Evolutionary conservation across 2,329 filamentous ascomycete species (phyloP).

Genomic region (Bipolaris cookei): DNA sequence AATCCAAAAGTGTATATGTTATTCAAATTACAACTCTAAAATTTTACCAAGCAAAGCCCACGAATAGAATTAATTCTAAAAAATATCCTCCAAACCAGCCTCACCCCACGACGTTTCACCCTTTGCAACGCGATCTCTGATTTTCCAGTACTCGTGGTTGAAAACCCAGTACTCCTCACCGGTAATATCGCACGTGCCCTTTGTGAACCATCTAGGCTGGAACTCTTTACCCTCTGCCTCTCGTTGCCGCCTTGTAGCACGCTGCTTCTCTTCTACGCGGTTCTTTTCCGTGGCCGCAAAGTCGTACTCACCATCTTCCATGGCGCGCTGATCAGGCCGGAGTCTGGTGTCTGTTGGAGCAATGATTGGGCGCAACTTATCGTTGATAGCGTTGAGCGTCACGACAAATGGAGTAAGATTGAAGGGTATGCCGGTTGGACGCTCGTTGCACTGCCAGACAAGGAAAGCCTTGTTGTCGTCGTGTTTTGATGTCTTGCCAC

Average conservation of each 20-base stretch:
- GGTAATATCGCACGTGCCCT: conserved; percentile 74
- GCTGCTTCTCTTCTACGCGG: conserved; percentile 88
- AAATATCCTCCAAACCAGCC: conserved; percentile 75
- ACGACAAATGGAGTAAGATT: conserved; percentile 96
- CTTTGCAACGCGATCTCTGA: conserved; percentile 69
- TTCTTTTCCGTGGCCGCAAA: conserved; percentile 93
- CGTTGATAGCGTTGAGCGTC: conserved; percentile 89
- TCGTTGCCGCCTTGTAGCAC: conserved; percentile 72
- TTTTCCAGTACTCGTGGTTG: conserved; percentile 85
- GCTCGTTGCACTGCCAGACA: conserved; percentile 87
- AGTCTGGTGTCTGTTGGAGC: conserved; percentile 94
- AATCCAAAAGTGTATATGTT: neutral
- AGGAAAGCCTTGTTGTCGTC: conserved; percentile 79
- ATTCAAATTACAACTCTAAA: neutral
- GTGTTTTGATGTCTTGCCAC: conserved; percentile 54
- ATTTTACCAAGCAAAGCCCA: neutral
- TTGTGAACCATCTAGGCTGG: conserved; percentile 81
- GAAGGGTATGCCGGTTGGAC: conserved; percentile 87
- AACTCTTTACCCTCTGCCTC: conserved; percentile 85
- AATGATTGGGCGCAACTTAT: conserved; percentile 76
- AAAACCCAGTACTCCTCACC: conserved; percentile 92
- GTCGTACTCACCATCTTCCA: conserved; percentile 99
- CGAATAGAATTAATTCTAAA: conserved; percentile 47
- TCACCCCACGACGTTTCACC: conserved; percentile 68
- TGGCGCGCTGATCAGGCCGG: conserved; percentile 91